These are phyloP conservation scores for Tympanopsis confertula DNA, from an alignment of 2,329 filamentous ascomycete genomes.

Conservation along the genomic window DNA sequence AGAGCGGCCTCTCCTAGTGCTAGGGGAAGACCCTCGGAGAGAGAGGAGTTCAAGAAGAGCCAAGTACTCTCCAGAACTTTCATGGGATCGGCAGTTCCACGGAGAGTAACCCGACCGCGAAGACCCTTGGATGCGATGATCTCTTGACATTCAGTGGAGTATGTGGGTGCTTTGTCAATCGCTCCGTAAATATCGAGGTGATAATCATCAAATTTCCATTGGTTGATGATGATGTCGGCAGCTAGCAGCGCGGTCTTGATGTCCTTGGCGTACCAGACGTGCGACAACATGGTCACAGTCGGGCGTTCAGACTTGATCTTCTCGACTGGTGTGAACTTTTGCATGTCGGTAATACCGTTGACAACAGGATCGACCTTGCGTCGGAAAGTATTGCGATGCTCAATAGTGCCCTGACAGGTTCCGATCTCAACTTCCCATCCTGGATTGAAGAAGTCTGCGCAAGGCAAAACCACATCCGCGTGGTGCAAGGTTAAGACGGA, in stretches of 20 bases:
- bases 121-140: slow-evolving; percentile 43
- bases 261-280: slow-evolving; percentile 35
- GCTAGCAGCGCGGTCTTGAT: slow-evolving; percentile 41
- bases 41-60: slow-evolving; percentile 45
- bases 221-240: slow-evolving; percentile 42
- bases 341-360: slow-evolving; percentile 43
- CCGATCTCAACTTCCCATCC: slow-evolving; percentile 47
- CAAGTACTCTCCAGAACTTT: slow-evolving; percentile 42
- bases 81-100: slow-evolving; percentile 42
- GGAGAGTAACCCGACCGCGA: slow-evolving; percentile 33
- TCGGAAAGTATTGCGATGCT: slow-evolving; percentile 37
- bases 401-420: slow-evolving; percentile 35
- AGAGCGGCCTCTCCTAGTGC: slow-evolving; percentile 45
- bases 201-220: slow-evolving; percentile 43
- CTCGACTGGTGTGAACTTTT: slow-evolving; percentile 37
- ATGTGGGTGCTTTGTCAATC: slow-evolving; percentile 39
- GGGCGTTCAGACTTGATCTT: slow-evolving; percentile 37
- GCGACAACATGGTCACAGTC: slow-evolving; percentile 42
- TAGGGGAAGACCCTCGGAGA: slow-evolving; percentile 42
- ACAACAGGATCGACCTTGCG: slow-evolving; percentile 43
- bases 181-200: slow-evolving; percentile 41
- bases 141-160: slow-evolving; percentile 43
- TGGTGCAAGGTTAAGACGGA: slow-evolving; percentile 22
- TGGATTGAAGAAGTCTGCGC: slow-evolving; percentile 43
- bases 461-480: slow-evolving; percentile 38